A percentile compares a stretch with the other conserved stretches of the same genome.
Conservation (phyloP, 2,329 filamentous ascomycete species). For the Sporothrix sp. region DNA sequence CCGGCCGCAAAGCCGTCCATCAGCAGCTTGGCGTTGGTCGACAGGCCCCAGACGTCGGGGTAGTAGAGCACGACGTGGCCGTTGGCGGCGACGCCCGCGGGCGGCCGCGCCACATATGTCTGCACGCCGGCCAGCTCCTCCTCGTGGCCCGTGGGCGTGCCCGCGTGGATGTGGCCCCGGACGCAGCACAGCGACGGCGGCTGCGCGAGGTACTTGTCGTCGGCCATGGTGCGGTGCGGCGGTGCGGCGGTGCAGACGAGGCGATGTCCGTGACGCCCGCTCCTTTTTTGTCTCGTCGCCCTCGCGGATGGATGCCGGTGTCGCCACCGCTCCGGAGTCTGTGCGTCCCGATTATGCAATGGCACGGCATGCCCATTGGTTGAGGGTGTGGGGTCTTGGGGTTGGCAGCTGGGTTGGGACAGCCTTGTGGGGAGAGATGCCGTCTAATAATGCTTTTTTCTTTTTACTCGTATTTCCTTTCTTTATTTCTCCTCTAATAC, state of each 20-base stretch:
- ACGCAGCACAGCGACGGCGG: constrained; percentile 21
- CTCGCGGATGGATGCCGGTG: too few relatives aligned
- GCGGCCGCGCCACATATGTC: constrained; percentile 22
- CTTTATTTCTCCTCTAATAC: too few relatives aligned
- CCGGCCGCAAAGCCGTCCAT: constrained; percentile 20
- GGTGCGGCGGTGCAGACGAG: too few relatives aligned
- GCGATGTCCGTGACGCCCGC: too few relatives aligned
- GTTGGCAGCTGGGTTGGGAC: background rate
- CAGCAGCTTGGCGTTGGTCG: constrained; percentile 17
- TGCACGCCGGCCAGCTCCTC: constrained; percentile 18
- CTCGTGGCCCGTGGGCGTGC: constrained; percentile 20
- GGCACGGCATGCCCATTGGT: background rate
- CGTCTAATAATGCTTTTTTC: background rate
- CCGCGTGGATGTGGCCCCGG: constrained; percentile 20
- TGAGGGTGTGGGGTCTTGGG: background rate
- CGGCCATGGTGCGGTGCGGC: background rate
- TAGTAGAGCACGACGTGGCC: constrained; percentile 18
- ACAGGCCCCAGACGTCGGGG: constrained; percentile 18
- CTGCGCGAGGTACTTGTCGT: constrained; percentile 18
- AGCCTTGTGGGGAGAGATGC: constrained; percentile 4
- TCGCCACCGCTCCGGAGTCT: too few relatives aligned
- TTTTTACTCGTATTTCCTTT: background rate
- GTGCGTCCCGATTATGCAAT: background rate
- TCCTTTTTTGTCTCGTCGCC: too few relatives aligned
- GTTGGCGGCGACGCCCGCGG: constrained; percentile 10